phyloP scores from a whole-genome alignment of 768 basidiomycete species.

The Cystofilobasidium capitatum region DNA sequence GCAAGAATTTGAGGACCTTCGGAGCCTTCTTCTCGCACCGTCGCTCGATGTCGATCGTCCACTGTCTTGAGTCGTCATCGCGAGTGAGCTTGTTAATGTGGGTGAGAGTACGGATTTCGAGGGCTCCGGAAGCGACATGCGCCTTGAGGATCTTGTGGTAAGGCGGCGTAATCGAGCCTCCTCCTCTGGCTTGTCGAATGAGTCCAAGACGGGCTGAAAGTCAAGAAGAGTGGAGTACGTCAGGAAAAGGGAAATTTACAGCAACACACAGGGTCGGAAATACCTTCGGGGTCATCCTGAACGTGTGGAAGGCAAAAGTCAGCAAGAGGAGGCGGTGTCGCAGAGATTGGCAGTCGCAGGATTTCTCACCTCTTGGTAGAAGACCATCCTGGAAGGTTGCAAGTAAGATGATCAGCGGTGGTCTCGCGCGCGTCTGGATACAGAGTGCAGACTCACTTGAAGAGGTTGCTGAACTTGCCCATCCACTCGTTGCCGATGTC shows the following conservation, averaged over 20 bases:
- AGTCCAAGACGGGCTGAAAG: constrained; percentile 13
- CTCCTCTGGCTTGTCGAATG: constrained; percentile 28
- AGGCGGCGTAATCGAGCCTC: constrained; percentile 30
- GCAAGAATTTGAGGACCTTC: neutral
- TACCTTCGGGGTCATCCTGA: neutral
- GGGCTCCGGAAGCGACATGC: constrained; percentile 20
- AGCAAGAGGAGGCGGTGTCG: neutral
- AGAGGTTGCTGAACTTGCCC: constrained; percentile 29
- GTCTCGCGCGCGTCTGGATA: too few species aligned
- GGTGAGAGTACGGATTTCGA: constrained; percentile 14
- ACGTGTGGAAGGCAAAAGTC: too few species aligned
- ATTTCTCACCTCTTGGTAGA: constrained; percentile 28
- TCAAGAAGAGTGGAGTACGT: neutral
- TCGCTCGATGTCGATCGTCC: constrained; percentile 12
- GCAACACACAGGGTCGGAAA: neutral
- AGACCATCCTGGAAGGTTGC: constrained; percentile 26
- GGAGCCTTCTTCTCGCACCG: constrained; percentile 5
- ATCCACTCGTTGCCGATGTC: constrained; percentile 28
- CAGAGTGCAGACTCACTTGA: too few species aligned
- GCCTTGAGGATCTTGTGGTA: constrained; percentile 25
- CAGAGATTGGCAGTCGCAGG: neutral
- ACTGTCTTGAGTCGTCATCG: neutral
- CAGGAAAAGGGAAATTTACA: neutral
- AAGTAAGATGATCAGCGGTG: neutral
- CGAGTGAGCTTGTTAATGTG: neutral